These are phyloP conservation scores for Amanita rimosa DNA, from an alignment of 768 basidiomycete genomes.

Conservation along the genomic window DNA sequence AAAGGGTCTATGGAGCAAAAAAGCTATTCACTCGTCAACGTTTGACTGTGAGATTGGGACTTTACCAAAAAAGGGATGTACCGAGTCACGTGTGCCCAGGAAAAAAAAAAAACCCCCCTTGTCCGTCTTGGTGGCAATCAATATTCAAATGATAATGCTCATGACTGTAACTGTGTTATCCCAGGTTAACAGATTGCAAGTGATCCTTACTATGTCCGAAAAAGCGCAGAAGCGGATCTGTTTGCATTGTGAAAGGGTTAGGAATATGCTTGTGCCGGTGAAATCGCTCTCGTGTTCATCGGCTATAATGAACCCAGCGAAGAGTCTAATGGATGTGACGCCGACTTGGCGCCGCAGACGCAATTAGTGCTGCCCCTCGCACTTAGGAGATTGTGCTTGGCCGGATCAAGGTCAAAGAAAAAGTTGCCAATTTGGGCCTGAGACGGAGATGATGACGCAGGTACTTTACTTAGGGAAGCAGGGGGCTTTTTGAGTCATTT, in stretches of 20 bases:
- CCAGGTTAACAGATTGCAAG: neutral
- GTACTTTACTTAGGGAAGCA: too few relatives aligned
- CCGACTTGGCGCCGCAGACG: neutral
- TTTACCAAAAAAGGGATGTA: slow-evolving; percentile 1
- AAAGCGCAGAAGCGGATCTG: too few relatives aligned
- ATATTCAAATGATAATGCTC: neutral
- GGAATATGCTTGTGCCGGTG: too few relatives aligned
- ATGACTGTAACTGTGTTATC: too few relatives aligned
- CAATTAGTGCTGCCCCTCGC: neutral
- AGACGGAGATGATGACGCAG: neutral
- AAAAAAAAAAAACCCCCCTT: neutral
- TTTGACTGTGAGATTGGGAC: neutral
- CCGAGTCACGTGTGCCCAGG: neutral
- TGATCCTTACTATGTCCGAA: neutral
- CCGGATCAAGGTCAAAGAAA: neutral
- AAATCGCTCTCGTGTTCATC: neutral
- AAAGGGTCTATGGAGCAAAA: neutral
- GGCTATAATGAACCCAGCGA: neutral
- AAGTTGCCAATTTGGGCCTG: neutral
- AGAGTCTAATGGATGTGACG: neutral
- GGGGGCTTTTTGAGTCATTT: neutral
- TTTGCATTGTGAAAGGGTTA: too few relatives aligned
- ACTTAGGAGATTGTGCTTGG: neutral
- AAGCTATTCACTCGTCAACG: neutral
- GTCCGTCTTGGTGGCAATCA: neutral